Base-by-base conservation (phyloP, 2,329 filamentous ascomycete species). In the Fusarium algeriense region DNA sequence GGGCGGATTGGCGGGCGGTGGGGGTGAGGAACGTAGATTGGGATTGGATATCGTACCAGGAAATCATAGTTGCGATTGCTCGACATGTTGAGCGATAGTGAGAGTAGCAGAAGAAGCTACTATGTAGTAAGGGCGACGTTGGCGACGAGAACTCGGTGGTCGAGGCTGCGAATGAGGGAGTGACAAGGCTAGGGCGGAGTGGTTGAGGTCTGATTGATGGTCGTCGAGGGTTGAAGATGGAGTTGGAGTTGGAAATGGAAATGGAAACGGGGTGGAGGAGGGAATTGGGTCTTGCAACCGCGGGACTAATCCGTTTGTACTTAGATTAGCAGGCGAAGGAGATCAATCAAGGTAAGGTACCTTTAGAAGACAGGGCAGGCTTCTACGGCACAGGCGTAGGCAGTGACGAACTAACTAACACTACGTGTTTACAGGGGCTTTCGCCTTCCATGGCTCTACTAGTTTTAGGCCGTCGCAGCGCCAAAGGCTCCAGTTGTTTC, bases 41-140 rank as follows among this genome's bases (percentile, higher is more conserved):
- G 65, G 64, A 64, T 69, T 54, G 57, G 62, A 60, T 70, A 70
- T 71, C 91, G 80, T 91, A 98, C 95, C 85, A 99, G 88, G 84
- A 98, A 98, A 84, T 99, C 96, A 85, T 99, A 99, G 87, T 99
- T 99, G 84, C 96, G 91, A 87, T 95, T 97, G 83, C 93, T 94
- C 79, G 96, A 95, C 96, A 99, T 99, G 77, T 80, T 87, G 82
- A 77, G 73, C 73, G 73, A 64, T 67, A 57, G 64, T 53, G 73
- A 62, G 62, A 63, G 68, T 45, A 72, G 58, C 59, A 62, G 63
- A 60, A 63, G 58, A 20, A 55, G 74, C 66, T 61, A 58, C 60
- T 34, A 50, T 40, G 40, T 67, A 71, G 57, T 57, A 46, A 60
- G 59, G 56, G 56, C 41, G 62, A 69, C 57, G 66, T 61, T 65